Base-by-base conservation (phyloP, 2,329 filamentous ascomycete species). In the Cytospora piceicola region DNA sequence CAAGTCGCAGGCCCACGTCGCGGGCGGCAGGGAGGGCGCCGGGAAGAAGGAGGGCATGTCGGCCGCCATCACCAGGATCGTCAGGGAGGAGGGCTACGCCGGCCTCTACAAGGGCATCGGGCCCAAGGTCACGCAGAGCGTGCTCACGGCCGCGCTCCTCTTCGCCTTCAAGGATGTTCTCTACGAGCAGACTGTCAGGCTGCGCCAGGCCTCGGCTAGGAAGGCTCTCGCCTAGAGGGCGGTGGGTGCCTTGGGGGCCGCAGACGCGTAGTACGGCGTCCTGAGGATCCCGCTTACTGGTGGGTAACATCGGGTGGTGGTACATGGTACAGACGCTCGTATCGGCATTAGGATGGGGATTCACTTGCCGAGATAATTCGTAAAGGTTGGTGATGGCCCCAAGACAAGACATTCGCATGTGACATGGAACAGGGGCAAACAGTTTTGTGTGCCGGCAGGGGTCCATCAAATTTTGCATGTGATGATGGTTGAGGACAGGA, bases 81-180 rank as follows among this genome's bases (percentile, higher is more conserved):
- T 97, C 67, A 85, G 81, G 70, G 92, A 97, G 75, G 94, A 98
- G 79, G 95, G 95, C n/a, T 96, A 93, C 75, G 82, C 86, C 64
- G 94, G 95, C 34, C 81, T 99, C 61, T 99, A 99, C 79, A 96
- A 94, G 81, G 94, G 94, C 62, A 96, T 99, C 74, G 93, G 90
- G 27, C 93, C 95, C 71, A 99, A 99, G 85, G 90, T 99, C 71
- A 94, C 93, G 24, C 95, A 99, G 81, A 97, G 94, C 75, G 95
- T 98, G 55, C 85, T 99, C 68, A 99, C 95, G 5, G 95, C 95
- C 7, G 95, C 95, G 3, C 93, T 98, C 79, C 82, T 99, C 66
- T 99, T 99, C 76, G 95, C 94, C 2, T 97, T 99, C 82, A 99
- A 99, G 83, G 95, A 99, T 76, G 92, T 93, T 8, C 85, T 99